phyloP scores from a whole-genome alignment of 495 filamentous ascomycete species.

The Lentithecium fluviatile region DNA sequence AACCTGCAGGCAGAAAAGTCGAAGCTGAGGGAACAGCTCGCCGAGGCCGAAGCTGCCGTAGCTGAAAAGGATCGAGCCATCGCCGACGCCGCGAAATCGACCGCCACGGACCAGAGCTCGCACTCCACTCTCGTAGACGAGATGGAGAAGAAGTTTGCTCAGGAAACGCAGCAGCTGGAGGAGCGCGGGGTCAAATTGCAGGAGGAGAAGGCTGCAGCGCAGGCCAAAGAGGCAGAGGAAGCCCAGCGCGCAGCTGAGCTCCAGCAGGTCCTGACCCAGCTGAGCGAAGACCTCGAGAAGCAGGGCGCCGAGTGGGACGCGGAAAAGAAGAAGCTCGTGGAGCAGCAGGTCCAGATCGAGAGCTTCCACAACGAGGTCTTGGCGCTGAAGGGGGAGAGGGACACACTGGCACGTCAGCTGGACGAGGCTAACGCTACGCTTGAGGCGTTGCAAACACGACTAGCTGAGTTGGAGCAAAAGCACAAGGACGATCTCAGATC shows the following conservation, averaged over 20 bases:
- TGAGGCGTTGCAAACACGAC: slow-evolving; percentile 24
- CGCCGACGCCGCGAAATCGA: slow-evolving; percentile 4
- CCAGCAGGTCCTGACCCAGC: slow-evolving; percentile 28
- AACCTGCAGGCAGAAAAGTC: slow-evolving; percentile 25
- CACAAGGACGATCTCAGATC: slow-evolving; percentile 22
- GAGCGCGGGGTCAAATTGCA: slow-evolving; percentile 24
- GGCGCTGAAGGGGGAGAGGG: slow-evolving; percentile 15
- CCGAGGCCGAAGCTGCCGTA: slow-evolving; percentile 22
- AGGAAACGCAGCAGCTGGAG: slow-evolving; percentile 18
- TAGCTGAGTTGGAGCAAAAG: slow-evolving; percentile 15
- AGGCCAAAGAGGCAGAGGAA: slow-evolving; percentile 34
- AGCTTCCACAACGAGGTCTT: slow-evolving; percentile 7
- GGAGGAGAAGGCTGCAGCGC: slow-evolving; percentile 22
- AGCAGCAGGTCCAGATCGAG: slow-evolving; percentile 24
- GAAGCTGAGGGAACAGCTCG: slow-evolving; percentile 27
- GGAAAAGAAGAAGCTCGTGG: slow-evolving; percentile 27
- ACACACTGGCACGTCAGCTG: slow-evolving; percentile 1
- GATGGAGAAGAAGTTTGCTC: slow-evolving; percentile 28
- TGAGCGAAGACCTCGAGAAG: slow-evolving; percentile 26
- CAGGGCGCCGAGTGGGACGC: slow-evolving; percentile 29
- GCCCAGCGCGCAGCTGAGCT: slow-evolving; percentile 29
- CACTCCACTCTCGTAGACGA: slow-evolving; percentile 20
- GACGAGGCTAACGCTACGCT: neutral
- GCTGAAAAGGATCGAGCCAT: slow-evolving; percentile 25
- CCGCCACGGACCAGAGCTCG: neutral